phyloP scores from a whole-genome alignment of 1,284 basidiomycete genomes.

The Tylopilus sp. region DNA sequence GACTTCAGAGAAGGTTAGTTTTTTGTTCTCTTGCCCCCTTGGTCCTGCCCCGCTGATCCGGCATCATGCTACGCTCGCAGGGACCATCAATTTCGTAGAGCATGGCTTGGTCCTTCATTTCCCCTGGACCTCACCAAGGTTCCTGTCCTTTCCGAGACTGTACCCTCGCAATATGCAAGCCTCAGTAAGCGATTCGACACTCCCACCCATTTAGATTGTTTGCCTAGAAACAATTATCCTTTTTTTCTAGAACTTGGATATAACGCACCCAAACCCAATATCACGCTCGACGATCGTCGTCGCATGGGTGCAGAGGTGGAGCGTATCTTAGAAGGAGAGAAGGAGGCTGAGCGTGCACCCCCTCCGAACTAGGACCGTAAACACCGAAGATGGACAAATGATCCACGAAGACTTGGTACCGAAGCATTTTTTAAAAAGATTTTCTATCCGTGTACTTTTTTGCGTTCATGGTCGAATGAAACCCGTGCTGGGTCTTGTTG shows the following conservation, averaged over 20 bases:
- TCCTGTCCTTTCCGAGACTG: slow-evolving; percentile 43
- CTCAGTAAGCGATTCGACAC: slow-evolving; percentile 46
- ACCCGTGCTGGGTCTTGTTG: too few relatives aligned
- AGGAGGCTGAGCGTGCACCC: slow-evolving; percentile 50
- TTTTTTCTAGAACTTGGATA: slow-evolving; percentile 47
- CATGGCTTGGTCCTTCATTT: slow-evolving; percentile 68
- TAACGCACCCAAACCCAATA: slow-evolving; percentile 40
- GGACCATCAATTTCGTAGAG: slow-evolving; percentile 61
- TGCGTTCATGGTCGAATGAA: too few relatives aligned
- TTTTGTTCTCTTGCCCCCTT: not conserved
- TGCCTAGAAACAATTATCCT: too few relatives aligned
- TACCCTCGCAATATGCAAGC: slow-evolving; percentile 68
- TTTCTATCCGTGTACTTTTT: too few relatives aligned
- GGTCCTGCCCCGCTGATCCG: not conserved
- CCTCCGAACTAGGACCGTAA: slow-evolving; percentile 23
- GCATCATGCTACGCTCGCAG: slow-evolving; percentile 21
- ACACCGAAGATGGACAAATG: too few relatives aligned
- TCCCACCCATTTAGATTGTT: too few relatives aligned
- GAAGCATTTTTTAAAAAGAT: too few relatives aligned
- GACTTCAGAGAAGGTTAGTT: slow-evolving; percentile 35
- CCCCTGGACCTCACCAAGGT: slow-evolving; percentile 59
- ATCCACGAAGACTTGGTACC: too few relatives aligned
- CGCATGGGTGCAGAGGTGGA: slow-evolving; percentile 47
- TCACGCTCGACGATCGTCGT: slow-evolving; percentile 46
- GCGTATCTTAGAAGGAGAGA: slow-evolving; percentile 45